Base-by-base conservation (phyloP, 106 monocot species). In the Allium fistulosum region DNA sequence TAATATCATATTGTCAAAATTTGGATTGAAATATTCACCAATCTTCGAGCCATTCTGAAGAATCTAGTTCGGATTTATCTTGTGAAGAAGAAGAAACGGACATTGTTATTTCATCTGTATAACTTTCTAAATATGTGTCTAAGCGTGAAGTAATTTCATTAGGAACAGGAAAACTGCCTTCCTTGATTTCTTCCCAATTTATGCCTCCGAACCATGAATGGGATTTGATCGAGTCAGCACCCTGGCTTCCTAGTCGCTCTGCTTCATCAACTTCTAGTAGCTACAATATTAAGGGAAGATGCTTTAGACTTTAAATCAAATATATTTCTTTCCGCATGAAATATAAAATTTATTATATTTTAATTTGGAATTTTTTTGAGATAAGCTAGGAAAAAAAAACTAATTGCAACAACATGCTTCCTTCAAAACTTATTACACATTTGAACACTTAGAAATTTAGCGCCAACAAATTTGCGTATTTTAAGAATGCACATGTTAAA, bases 131-230 rank as follows among this genome's bases (percentile, higher is more conserved):
- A 62, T 69, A 71, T n/a, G 57, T 22, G 51, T 82, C 64, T 59
- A 96, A 73, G 14, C 91, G 83, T 55, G 79, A 80, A 72, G 61
- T 76, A 61, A 92, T 82, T 77, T 88, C 88, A 22, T 63, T 68
- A 58, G 96, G 96, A 72, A 82, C 86, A 58, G 86, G 78, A 55
- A 66, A 71, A 55, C 81, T 88, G 13, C 79, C 82, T 57, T 91
- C 70, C 28, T 69, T 62, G 48, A 96, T 74, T 70, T 49, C 69
- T 28, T 82, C 65, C 96, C 96, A 96, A 57, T 88, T 78, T 9
- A 96, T 7, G 14, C 83, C 86, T 28, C 67, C 37, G 68, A 96
- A 96, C 96, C 96, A 96, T 26, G 78, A 61, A 79, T 96, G 96
- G 7, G 51, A 74, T 82, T 82, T 88, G 9, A 96, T 61, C 16